Base-by-base conservation (phyloP, 768 basidiomycete species). In the Cystobasidium onofrii region DNA sequence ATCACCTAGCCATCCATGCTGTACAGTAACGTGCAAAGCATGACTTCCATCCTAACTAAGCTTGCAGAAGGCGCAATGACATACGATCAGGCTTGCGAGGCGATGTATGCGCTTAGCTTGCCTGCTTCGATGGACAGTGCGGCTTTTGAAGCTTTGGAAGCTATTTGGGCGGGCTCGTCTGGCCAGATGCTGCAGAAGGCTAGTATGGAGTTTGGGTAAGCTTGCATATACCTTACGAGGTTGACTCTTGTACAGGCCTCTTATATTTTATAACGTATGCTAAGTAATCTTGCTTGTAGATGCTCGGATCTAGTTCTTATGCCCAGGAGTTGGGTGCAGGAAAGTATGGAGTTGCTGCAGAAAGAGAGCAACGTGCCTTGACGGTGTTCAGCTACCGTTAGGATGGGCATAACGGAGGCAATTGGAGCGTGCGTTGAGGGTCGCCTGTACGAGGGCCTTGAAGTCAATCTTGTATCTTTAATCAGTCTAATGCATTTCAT, bases 51-150 rank as follows among this genome's bases (percentile, higher is more conserved):
- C 57, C 29, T 64, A 6, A 17, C 31, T 25, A 43, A 34, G 36
- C 63, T 41, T 36, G 63, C 63, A 36, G 44, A 39, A 29, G 63
- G 63, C 25, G 63, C 27, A 34, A 15, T 64, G 36, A 64, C 39
- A 12, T 64, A 41, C 27, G 63, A 41, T 41, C 44, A 25, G 36
- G 63, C 63, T 2, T 29, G 39, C 27, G 63, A 64, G 18, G 63
- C 63, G 10, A 34, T 64, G 63, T 41, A 64, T n/a, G 44, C 23
- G 31, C 63, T 64, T 15, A 15, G 36, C 10, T 27, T 64, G 63
- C 44, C 63, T 41, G 27, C 33, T 6, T 31, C 39, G 10, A 13
- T 64, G 31, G 39, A 64, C 36, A 36, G 34, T 25, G 27, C 63
- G 41, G 63, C 63, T 25, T 46, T 41, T 20, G 39, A 64, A 17